A percentile compares a stretch with the other conserved stretches of the same genome.
These are phyloP conservation scores for Gracilariopsis chorda DNA, from an alignment of 23 red algal species.

Conservation along the genomic window DNA sequence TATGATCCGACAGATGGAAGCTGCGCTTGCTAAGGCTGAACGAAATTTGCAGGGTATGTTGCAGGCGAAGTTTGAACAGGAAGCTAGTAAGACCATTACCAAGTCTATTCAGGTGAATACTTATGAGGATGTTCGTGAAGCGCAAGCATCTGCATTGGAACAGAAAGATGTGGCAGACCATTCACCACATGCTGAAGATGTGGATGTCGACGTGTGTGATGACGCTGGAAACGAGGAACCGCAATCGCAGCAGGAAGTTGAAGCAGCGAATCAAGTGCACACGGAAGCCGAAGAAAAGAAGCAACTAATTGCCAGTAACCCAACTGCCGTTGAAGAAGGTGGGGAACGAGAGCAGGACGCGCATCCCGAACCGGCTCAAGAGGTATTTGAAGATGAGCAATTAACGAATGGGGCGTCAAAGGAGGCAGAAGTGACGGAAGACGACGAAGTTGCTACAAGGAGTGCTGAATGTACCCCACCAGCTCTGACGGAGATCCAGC, in stretches of 20 bases:
- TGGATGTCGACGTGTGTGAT: not conserved
- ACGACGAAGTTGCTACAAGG: not conserved
- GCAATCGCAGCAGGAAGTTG: not conserved
- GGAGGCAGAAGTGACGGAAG: not conserved
- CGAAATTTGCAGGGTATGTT: conserved; percentile 37
- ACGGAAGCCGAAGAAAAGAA: not conserved
- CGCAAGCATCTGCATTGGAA: not conserved
- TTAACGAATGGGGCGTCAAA: not conserved
- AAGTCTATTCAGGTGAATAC: conserved; percentile 8
- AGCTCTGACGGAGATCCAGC: not conserved
- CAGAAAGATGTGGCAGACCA: not conserved
- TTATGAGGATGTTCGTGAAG: not conserved
- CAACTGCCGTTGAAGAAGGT: not conserved
- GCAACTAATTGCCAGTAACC: not conserved
- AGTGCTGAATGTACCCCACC: not conserved
- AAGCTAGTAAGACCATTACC: not conserved
- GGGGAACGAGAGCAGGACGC: not conserved
- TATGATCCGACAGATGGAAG: conserved; percentile 77
- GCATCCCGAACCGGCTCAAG: not conserved
- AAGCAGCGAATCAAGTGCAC: no score
- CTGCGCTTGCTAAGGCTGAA: conserved; percentile 57
- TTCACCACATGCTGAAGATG: not conserved
- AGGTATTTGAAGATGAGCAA: not conserved
- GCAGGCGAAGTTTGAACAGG: conserved; percentile 1
- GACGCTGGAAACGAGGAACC: not conserved